phyloP scores from a whole-genome alignment of 2,329 filamentous ascomycete species.

The Alternaria hordeiaustralica region DNA sequence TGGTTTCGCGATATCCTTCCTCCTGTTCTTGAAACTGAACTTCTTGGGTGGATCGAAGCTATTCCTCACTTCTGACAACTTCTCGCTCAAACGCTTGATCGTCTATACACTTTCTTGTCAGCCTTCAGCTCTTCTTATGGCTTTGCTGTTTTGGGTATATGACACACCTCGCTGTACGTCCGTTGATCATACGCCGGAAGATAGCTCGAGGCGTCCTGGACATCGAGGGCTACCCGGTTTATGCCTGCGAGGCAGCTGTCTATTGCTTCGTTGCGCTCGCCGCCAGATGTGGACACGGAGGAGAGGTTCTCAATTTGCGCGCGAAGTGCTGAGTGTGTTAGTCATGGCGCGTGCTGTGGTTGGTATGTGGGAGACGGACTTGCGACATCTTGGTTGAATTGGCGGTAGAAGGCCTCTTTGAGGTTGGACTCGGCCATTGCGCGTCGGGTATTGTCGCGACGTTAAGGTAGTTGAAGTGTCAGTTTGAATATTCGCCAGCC shows the following conservation, averaged over 20 bases:
- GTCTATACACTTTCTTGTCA: constrained; percentile 62
- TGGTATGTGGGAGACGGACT: constrained; percentile 55
- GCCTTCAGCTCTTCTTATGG: constrained; percentile 69
- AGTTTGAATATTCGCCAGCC: too few species aligned
- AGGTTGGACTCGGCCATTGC: constrained; percentile 43
- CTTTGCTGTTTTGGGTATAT: constrained; percentile 78
- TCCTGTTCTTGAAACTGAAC: constrained; percentile 77
- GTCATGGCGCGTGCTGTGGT: neutral
- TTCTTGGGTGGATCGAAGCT: constrained; percentile 73
- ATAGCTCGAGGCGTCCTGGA: constrained; percentile 81
- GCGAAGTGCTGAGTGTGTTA: constrained; percentile 69
- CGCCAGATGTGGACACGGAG: constrained; percentile 67
- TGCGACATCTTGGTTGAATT: constrained; percentile 78
- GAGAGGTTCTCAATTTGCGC: constrained; percentile 74
- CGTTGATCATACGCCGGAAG: constrained; percentile 90
- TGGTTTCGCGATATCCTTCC: constrained; percentile 55
- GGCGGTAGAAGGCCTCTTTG: constrained; percentile 83
- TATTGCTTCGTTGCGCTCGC: constrained; percentile 79
- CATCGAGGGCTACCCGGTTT: constrained; percentile 79
- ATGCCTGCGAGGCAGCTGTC: constrained; percentile 83
- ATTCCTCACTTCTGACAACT: constrained; percentile 72
- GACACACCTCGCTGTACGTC: constrained; percentile 78
- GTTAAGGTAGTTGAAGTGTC: too few species aligned
- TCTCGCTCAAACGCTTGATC: constrained; percentile 81
- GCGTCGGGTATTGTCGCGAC: neutral